Evolutionary conservation across 257 asterid species (phyloP).

Genomic region (Nicotiana otophora): DNA sequence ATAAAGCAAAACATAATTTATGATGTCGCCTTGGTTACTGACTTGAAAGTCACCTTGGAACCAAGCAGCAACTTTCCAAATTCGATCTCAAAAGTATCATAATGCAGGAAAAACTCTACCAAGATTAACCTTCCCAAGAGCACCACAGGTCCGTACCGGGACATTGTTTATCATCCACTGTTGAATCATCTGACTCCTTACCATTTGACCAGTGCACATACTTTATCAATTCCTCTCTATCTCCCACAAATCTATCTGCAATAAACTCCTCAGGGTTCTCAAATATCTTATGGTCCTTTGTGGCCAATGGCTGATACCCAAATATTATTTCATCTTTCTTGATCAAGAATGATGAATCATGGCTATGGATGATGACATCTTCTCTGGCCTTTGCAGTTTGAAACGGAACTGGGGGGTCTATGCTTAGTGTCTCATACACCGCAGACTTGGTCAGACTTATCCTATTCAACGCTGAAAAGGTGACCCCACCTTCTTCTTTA

Average conservation of each 20-base stretch:
- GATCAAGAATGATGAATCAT: slow-evolving; percentile 14
- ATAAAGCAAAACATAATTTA: background rate
- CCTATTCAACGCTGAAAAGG: slow-evolving; percentile 10
- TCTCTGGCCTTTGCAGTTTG: slow-evolving; percentile 25
- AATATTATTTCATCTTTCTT: slow-evolving; percentile 22
- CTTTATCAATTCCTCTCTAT: slow-evolving; percentile 20
- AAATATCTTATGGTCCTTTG: slow-evolving; percentile 18
- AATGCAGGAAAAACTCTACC: slow-evolving; percentile 20
- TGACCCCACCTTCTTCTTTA: slow-evolving; percentile 19
- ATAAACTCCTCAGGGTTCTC: slow-evolving; percentile 10
- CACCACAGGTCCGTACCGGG: slow-evolving; percentile 26
- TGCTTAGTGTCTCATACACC: slow-evolving; percentile 24
- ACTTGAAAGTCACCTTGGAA: slow-evolving; percentile 43
- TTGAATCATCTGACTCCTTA: slow-evolving; percentile 15
- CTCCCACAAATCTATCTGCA: slow-evolving; percentile 21
- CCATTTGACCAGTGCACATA: slow-evolving; percentile 32
- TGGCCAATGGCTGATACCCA: slow-evolving; percentile 29
- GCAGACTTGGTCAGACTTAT: slow-evolving; percentile 23
- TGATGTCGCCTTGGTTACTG: slow-evolving; percentile 29
- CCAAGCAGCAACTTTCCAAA: slow-evolving; percentile 26
- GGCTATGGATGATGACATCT: slow-evolving; percentile 10
- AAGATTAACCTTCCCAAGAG: slow-evolving; percentile 15
- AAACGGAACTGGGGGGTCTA: slow-evolving; percentile 26
- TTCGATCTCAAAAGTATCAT: slow-evolving; percentile 19
- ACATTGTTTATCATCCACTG: slow-evolving; percentile 23